Conservation (phyloP, 345 rosid genomes). For the Aquilaria yunnanensis region DNA sequence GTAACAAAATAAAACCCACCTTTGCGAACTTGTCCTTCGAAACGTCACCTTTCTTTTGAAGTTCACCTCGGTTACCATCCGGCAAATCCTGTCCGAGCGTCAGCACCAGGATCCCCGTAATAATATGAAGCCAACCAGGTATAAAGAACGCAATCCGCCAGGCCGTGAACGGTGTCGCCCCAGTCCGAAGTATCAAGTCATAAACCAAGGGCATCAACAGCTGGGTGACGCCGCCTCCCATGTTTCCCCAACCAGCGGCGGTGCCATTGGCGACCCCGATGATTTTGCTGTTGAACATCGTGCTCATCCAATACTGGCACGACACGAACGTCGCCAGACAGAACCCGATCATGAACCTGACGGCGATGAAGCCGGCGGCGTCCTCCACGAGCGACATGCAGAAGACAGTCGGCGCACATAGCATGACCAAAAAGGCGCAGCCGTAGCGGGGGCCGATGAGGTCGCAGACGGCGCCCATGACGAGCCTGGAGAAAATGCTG, state of each 20-base stretch:
- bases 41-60: conserved; percentile 70
- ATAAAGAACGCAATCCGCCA: conserved; percentile 91
- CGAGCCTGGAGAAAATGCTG: conserved; percentile 85
- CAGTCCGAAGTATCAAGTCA: conserved; percentile 41
- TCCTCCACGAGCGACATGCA: conserved; percentile 65
- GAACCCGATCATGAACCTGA: conserved; percentile 91
- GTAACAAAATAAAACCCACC: conserved; percentile 24
- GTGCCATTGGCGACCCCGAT: conserved; percentile 88
- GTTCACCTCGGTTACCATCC: conserved; percentile 65
- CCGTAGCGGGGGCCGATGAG: conserved; percentile 82
- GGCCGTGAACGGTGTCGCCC: conserved; percentile 73
- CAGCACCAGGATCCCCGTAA: conserved; percentile 69
- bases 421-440: conserved; percentile 76
- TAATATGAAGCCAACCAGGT: conserved; percentile 63
- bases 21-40: conserved; percentile 70
- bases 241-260: conserved; percentile 93
- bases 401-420: conserved; percentile 77
- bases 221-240: conserved; percentile 95
- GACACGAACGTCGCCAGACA: conserved; percentile 90
- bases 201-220: conserved; percentile 78
- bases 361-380: conserved; percentile 64
- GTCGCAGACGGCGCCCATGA: conserved; percentile 90
- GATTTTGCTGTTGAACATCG: conserved; percentile 86
- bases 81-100: conserved; percentile 92
- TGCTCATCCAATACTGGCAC: conserved; percentile 97